Percentiles rank a stretch among this genome's conserved stretches.
These are phyloP conservation scores for Keithomyces neogunnii DNA, from an alignment of 2,329 filamentous ascomycete species.

Conservation along the genomic window DNA sequence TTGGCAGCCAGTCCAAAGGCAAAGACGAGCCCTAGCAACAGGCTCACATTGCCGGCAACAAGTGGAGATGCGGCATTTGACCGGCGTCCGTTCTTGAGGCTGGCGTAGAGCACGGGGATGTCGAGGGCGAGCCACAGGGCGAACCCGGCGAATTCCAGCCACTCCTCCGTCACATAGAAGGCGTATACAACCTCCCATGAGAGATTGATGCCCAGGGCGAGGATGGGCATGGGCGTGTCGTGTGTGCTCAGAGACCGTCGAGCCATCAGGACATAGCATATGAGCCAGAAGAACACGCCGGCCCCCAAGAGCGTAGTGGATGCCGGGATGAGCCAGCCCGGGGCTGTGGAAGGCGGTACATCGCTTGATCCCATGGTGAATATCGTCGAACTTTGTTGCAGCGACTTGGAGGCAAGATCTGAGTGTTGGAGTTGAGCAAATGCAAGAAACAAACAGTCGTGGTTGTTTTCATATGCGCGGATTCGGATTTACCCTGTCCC, in stretches of 20 bases:
- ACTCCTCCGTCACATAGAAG: conserved; percentile 34
- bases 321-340: conserved; percentile 28
- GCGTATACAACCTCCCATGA: conserved; percentile 44
- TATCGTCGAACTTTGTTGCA: background rate
- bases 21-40: conserved; percentile 27
- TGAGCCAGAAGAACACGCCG: conserved; percentile 32
- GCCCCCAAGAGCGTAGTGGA: conserved; percentile 24
- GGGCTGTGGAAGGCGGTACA: conserved; percentile 25
- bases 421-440: no score
- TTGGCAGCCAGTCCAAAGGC: conserved; percentile 29
- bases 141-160: conserved; percentile 36
- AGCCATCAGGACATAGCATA: conserved; percentile 38
- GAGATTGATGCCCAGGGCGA: conserved; percentile 40
- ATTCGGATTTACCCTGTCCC: no score
- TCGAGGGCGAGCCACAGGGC: conserved; percentile 41
- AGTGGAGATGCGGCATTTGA: conserved; percentile 34
- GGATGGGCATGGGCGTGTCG: conserved; percentile 40
- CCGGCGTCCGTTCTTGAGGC: conserved; percentile 31
- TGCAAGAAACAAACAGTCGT: no score
- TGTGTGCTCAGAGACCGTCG: conserved; percentile 34
- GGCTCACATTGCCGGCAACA: conserved; percentile 31
- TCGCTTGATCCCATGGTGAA: conserved; percentile 30
- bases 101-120: conserved; percentile 35
- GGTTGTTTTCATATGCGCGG: no score
- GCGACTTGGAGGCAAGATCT: background rate